phyloP scores from a whole-genome alignment of 1,139 yeast genomes.

The Kodamaea alishanica region DNA sequence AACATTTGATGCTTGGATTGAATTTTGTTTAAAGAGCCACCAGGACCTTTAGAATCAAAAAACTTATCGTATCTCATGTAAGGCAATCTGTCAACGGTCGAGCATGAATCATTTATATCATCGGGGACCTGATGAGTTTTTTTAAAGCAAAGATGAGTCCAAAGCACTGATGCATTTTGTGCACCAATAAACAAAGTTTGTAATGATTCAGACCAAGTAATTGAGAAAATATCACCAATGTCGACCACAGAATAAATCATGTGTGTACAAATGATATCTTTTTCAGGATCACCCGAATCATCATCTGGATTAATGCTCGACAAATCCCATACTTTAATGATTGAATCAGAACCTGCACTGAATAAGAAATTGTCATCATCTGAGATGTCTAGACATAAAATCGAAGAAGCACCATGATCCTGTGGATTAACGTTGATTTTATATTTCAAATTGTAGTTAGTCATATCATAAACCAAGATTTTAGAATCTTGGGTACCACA shows the following conservation, averaged over 20 bases:
- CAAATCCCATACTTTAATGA: constrained; percentile 81
- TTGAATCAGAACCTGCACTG: constrained; percentile 87
- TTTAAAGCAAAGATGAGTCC: constrained; percentile 44
- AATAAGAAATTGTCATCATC: constrained; percentile 61
- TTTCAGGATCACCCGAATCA: background rate
- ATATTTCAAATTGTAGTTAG: constrained; percentile 53
- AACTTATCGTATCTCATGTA: constrained; percentile 79
- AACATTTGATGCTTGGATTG: constrained; percentile 31
- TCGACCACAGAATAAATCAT: constrained; percentile 82
- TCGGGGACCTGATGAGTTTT: background rate
- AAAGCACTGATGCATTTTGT: constrained; percentile 84
- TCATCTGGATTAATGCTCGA: constrained; percentile 9
- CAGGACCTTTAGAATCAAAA: constrained; percentile 88
- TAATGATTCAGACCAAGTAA: constrained; percentile 61
- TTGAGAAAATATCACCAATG: constrained; percentile 88
- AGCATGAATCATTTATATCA: constrained; percentile 1
- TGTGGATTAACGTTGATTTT: constrained; percentile 29
- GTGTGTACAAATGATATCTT: constrained; percentile 41
- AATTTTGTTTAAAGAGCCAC: constrained; percentile 49
- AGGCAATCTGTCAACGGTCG: constrained; percentile 53
- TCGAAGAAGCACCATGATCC: constrained; percentile 65
- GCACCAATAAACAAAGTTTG: constrained; percentile 79
- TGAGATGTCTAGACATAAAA: constrained; percentile 62
- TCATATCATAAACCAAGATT: constrained; percentile 66
- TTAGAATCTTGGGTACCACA: constrained; percentile 96